These are phyloP conservation scores for Tuber indicum DNA, from an alignment of 495 filamentous ascomycete genomes.

Conservation along the genomic window DNA sequence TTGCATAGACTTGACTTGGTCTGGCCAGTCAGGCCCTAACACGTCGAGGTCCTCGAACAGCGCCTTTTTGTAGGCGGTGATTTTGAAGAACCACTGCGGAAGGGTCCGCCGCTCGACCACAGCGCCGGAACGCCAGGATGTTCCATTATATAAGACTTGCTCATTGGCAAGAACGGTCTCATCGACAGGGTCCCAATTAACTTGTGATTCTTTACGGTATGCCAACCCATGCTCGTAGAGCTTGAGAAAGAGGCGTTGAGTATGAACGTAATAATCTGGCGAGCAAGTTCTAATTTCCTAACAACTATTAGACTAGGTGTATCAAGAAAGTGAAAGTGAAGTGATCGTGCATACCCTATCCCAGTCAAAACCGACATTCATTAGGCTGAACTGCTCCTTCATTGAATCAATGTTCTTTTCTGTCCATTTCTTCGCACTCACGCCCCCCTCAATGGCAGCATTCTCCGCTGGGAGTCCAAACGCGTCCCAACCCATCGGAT, in stretches of 20 bases:
- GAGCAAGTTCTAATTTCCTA: slow-evolving; percentile 80
- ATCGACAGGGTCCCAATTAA: slow-evolving; percentile 88
- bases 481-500: slow-evolving; percentile 92
- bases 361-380: slow-evolving; percentile 80
- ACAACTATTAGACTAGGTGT: not conserved
- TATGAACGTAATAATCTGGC: slow-evolving; percentile 80
- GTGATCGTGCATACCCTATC: slow-evolving; percentile 54
- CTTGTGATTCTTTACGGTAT: slow-evolving; percentile 69
- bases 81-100: slow-evolving; percentile 86
- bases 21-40: slow-evolving; percentile 65
- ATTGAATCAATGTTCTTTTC: slow-evolving; percentile 69
- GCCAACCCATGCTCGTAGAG: slow-evolving; percentile 65
- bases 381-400: slow-evolving; percentile 69
- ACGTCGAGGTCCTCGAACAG: slow-evolving; percentile 65
- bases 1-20: slow-evolving; percentile 75
- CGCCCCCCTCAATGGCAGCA: slow-evolving; percentile 78
- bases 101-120: slow-evolving; percentile 72
- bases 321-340: slow-evolving; percentile 11
- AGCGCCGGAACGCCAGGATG: slow-evolving; percentile 81
- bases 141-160: slow-evolving; percentile 76
- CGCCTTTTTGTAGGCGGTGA: slow-evolving; percentile 68
- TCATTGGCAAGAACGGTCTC: slow-evolving; percentile 87
- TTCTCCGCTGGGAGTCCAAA: slow-evolving; percentile 90
- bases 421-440: slow-evolving; percentile 75
- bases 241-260: slow-evolving; percentile 73